Percentiles rank a stretch among this genome's conserved stretches.
Evolutionary conservation across 768 basidiomycete species (phyloP).

Genomic region (Wakefieldia striispora): DNA sequence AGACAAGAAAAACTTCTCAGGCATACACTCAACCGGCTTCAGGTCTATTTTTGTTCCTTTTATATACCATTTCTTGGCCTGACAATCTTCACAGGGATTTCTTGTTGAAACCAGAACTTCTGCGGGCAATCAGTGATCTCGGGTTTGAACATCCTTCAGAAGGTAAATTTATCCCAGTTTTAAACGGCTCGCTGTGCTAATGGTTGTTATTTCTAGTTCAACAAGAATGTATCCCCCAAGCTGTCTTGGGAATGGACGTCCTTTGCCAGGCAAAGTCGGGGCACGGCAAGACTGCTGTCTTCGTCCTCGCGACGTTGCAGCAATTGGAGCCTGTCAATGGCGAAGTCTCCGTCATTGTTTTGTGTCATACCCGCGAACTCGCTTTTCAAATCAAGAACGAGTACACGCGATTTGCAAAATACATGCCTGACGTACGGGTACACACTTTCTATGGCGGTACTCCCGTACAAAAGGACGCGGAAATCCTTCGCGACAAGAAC

Average conservation of each 20-base stretch:
- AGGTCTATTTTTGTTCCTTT: slow-evolving; percentile 50
- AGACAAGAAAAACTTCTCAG: slow-evolving; percentile 98
- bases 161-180: slow-evolving; percentile 48
- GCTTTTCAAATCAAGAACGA: slow-evolving; percentile 99
- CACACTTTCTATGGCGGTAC: slow-evolving; percentile 98
- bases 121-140: slow-evolving; percentile 97
- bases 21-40: slow-evolving; percentile 99
- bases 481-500: slow-evolving; percentile 89
- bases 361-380: slow-evolving; percentile 98
- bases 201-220: slow-evolving; percentile 60
- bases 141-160: slow-evolving; percentile 99
- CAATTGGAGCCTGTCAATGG: slow-evolving; percentile 98
- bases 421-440: slow-evolving; percentile 98
- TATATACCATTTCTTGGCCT: background rate
- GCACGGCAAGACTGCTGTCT: slow-evolving; percentile 98
- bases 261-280: slow-evolving; percentile 99
- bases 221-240: slow-evolving; percentile 99
- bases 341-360: slow-evolving; percentile 95
- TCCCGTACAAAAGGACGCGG: slow-evolving; percentile 89
- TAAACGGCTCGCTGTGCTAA: background rate
- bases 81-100: slow-evolving; percentile 68
- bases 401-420: slow-evolving; percentile 98
- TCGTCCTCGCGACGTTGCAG: slow-evolving; percentile 96
- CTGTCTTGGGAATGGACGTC: slow-evolving; percentile 98
- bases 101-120: slow-evolving; percentile 93